A percentile compares a stretch with the other conserved stretches of the same genome.
Evolutionary conservation across 2,329 filamentous ascomycete species (phyloP).

Genomic region (Fusarium albidum): DNA sequence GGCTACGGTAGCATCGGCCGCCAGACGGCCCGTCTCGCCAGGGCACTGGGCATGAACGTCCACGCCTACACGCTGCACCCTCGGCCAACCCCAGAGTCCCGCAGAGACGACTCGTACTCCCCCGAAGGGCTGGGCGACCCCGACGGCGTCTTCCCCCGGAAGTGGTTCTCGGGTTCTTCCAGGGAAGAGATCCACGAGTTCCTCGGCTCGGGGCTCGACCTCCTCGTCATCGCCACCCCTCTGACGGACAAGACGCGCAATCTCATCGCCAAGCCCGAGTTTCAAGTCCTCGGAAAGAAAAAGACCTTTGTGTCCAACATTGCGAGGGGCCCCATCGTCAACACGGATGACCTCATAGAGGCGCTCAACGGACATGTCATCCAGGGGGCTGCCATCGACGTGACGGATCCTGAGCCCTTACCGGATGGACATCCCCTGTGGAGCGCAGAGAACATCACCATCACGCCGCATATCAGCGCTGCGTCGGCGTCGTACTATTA

Average conservation of each 20-base stretch:
- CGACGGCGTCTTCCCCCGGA: slow-evolving; percentile 55
- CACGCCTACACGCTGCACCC: slow-evolving; percentile 78
- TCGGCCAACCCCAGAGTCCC: slow-evolving; percentile 71
- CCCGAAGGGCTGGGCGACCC: slow-evolving; percentile 71
- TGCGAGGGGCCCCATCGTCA: slow-evolving; percentile 63
- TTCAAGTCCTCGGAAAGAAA: slow-evolving; percentile 53
- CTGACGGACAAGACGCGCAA: slow-evolving; percentile 57
- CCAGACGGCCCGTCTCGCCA: slow-evolving; percentile 63
- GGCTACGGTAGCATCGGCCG: slow-evolving; percentile 65
- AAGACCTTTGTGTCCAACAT: slow-evolving; percentile 76
- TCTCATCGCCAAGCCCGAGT: slow-evolving; percentile 61
- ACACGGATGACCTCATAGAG: slow-evolving; percentile 65
- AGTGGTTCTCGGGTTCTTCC: slow-evolving; percentile 59
- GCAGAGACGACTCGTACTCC: slow-evolving; percentile 70
- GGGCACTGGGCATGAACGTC: slow-evolving; percentile 74
- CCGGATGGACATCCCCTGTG: slow-evolving; percentile 74
- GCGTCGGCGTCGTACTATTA: slow-evolving; percentile 50
- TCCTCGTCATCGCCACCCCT: slow-evolving; percentile 61
- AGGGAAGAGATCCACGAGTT: slow-evolving; percentile 58
- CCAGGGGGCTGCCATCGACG: slow-evolving; percentile 76
- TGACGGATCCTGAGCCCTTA: slow-evolving; percentile 81
- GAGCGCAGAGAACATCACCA: slow-evolving; percentile 72
- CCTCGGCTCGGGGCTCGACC: slow-evolving; percentile 58
- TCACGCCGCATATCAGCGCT: slow-evolving; percentile 63
- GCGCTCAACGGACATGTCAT: slow-evolving; percentile 60